These are phyloP conservation scores for Dorcoceras hygrometricum DNA, from an alignment of 257 asterid genomes.

Conservation along the genomic window DNA sequence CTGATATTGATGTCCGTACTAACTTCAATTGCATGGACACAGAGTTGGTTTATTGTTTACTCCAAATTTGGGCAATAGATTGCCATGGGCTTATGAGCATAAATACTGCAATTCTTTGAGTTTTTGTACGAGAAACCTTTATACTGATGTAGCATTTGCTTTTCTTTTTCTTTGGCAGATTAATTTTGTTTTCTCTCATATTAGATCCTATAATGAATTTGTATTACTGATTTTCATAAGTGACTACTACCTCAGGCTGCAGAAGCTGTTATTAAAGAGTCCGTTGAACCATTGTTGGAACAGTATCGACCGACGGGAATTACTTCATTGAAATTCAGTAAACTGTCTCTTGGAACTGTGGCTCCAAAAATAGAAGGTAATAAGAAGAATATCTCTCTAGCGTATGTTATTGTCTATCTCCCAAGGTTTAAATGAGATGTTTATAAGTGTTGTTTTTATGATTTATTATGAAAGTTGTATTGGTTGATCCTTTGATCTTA, in stretches of 20 bases:
- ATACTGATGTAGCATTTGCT: neutral
- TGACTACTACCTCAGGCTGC: constrained; percentile 71
- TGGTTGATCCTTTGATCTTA: neutral
- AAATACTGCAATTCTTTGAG: neutral
- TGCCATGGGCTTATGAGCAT: neutral
- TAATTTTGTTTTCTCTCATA: neutral
- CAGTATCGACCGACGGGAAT: constrained; percentile 92
- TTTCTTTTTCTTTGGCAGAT: neutral
- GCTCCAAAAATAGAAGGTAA: constrained; percentile 99
- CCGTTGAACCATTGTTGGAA: constrained; percentile 96
- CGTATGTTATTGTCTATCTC: constrained; percentile 6
- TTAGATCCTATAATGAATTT: constrained; percentile 18
- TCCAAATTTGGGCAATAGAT: neutral
- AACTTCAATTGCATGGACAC: neutral
- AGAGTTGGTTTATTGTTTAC: neutral
- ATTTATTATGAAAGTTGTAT: constrained; percentile 11
- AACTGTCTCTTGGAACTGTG: constrained; percentile 93
- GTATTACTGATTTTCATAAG: constrained; percentile 15
- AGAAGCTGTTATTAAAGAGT: constrained; percentile 85
- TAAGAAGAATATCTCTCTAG: constrained; percentile 2
- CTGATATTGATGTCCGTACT: neutral
- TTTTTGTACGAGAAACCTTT: neutral
- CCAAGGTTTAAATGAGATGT: constrained; percentile 2
- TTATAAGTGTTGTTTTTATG: neutral
- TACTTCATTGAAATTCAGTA: constrained; percentile 81